A percentile compares a stretch with the other conserved stretches of the same genome.
These are phyloP conservation scores for Tetrapisispora nanseiensis DNA, from an alignment of 805 yeast species.

Conservation along the genomic window DNA sequence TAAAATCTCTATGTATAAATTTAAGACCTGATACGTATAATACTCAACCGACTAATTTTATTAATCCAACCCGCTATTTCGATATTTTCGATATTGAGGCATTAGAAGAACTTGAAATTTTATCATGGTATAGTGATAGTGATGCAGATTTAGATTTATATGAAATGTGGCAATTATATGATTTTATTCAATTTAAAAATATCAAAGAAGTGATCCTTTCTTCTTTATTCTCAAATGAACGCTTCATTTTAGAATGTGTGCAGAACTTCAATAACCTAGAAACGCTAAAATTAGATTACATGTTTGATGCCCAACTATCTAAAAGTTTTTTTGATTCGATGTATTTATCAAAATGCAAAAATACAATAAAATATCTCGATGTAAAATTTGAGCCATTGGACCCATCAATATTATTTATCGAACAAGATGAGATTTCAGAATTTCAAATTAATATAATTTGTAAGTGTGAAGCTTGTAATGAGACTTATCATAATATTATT, in stretches of 20 bases:
- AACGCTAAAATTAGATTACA: slow-evolving; percentile 30
- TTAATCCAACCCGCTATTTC: slow-evolving; percentile 9
- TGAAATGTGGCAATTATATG: slow-evolving; percentile 19
- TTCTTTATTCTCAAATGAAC: slow-evolving; percentile 23
- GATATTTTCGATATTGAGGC: slow-evolving; percentile 26
- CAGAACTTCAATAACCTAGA: slow-evolving; percentile 17
- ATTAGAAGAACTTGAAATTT: slow-evolving; percentile 27
- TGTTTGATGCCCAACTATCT: slow-evolving; percentile 19
- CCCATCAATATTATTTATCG: slow-evolving; percentile 15
- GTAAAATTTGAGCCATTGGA: slow-evolving; percentile 20
- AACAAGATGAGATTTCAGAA: slow-evolving; percentile 13
- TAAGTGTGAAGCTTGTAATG: slow-evolving; percentile 20
- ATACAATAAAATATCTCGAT: slow-evolving; percentile 27
- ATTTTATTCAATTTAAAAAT: slow-evolving; percentile 24
- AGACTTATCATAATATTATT: slow-evolving; percentile 22
- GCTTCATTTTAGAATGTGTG: slow-evolving; percentile 20
- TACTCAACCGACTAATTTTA: slow-evolving; percentile 5
- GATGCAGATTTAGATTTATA: slow-evolving; percentile 14
- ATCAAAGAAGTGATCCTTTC: slow-evolving; percentile 28
- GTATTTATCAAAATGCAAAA: slow-evolving; percentile 17
- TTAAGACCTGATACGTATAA: slow-evolving; percentile 21
- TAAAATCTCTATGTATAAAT: slow-evolving; percentile 19
- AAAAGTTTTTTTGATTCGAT: slow-evolving; percentile 14
- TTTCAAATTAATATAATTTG: slow-evolving; percentile 17
- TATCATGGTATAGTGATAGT: slow-evolving; percentile 31